Evolutionary conservation across 768 basidiomycete genomes (phyloP), one percentile per base, ranked within the genome.

Genomic region (Pisolithus sp.): DNA sequence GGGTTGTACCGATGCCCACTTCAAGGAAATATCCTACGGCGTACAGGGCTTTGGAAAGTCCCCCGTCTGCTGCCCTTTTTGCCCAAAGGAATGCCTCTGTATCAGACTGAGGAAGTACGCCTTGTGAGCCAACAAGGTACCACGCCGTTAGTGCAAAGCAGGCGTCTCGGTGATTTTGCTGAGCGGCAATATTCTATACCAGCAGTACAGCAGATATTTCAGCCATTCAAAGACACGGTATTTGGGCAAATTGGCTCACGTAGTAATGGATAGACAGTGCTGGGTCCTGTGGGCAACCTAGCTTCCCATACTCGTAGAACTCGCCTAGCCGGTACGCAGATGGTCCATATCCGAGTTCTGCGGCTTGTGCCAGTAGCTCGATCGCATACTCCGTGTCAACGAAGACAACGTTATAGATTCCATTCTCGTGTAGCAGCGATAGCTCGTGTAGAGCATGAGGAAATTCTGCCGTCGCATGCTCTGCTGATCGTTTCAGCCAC

Each of bases 41-140:
- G 59, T 99, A 99, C 83, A 96, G 89, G 10, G 96, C 96, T 68
- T 99, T 99, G 5, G 83, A 80, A 13, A 99, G 77, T 1, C 93
- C 95, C 10, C 79, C 82, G 28, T 97, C 94, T 17, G 93, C 94
- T 21, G 96, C 93, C 62, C 85, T 93, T 70, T 89, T 89, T 5
- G 96, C 92, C 96, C 96, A 99, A 3, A 99, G 74, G 70, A 84
- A 98, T 10, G 96, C 96, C 64, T 99, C 96, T 0, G 95, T 98
- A 65, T 99, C 96, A 0, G 93, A 96, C 64, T 99, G 96, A 1
- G 96, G 95, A 15, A 99, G 79, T 2, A 99, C 93, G 21, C 96
- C 95, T 0, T 94, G 91, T 8, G 94, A 97, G 44, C 96, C 96
- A 53, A 98, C 95, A 57, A 99, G 85, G 64, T 99, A 99, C 95